Evolutionary conservation across 73 alveolate genomes (phyloP).

Genomic region (Uronychia setigera): DNA sequence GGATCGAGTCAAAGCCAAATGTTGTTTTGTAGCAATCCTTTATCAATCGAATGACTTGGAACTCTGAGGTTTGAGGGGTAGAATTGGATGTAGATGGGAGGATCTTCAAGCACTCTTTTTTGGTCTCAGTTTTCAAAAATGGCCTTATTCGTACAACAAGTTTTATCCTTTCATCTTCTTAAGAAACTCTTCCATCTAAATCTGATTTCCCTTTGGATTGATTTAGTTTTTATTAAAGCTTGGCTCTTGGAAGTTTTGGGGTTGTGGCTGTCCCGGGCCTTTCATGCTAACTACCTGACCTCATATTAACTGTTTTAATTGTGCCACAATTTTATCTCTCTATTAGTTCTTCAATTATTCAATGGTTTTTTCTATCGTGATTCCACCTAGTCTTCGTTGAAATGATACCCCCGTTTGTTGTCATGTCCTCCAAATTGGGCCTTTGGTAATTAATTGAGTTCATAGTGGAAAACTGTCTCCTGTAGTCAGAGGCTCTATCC

Average conservation of each 20-base stretch:
- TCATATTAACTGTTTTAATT: no score
- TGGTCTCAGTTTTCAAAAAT: slow-evolving; percentile 21
- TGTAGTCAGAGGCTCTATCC: slow-evolving; percentile 59
- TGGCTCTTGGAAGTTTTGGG: no score
- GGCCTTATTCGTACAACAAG: slow-evolving; percentile 49
- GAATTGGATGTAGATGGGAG: slow-evolving; percentile 11
- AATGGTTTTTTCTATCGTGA: slow-evolving; percentile 15
- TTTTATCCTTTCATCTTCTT: slow-evolving; percentile 27
- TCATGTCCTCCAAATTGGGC: slow-evolving; percentile 54
- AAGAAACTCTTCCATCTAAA: no score
- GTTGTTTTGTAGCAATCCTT: slow-evolving; percentile 42
- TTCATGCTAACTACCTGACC: no score
- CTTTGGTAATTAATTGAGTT: slow-evolving; percentile 17
- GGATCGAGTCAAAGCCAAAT: slow-evolving; percentile 41
- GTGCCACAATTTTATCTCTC: no score
- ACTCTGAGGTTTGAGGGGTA: neutral
- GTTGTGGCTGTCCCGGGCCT: no score
- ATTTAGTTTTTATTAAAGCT: no score
- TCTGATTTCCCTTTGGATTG: no score
- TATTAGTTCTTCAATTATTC: no score
- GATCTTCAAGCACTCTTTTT: slow-evolving; percentile 43
- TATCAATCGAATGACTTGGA: slow-evolving; percentile 29
- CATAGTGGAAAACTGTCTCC: slow-evolving; percentile 54
- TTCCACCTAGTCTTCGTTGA: slow-evolving; percentile 73
- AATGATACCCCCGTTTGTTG: slow-evolving; percentile 70